phyloP scores from a whole-genome alignment of 768 basidiomycete species.

The Leucocoprinus leucothites region DNA sequence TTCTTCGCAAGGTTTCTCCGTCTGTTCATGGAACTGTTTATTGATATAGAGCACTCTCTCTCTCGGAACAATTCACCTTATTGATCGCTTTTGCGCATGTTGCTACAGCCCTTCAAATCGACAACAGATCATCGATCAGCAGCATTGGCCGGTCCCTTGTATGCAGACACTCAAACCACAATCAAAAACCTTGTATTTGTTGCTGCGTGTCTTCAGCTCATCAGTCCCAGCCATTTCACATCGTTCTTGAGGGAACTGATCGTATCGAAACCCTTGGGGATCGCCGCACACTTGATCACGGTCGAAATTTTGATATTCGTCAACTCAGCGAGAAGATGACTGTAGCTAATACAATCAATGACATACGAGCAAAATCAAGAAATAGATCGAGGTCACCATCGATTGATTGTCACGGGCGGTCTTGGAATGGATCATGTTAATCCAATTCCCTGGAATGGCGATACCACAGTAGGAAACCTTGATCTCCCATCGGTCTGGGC shows the following conservation, averaged over 20 bases:
- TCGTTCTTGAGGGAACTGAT: slow-evolving; percentile 23
- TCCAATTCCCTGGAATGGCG: slow-evolving; percentile 20
- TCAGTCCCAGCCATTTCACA: slow-evolving; percentile 16
- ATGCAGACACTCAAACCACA: slow-evolving; percentile 23
- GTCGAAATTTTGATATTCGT: slow-evolving; percentile 20
- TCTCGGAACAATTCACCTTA: too few relatives aligned
- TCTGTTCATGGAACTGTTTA: too few relatives aligned
- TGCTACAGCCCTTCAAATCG: too few relatives aligned
- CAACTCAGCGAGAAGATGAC: slow-evolving; percentile 21
- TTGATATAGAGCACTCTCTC: too few relatives aligned
- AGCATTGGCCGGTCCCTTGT: slow-evolving; percentile 22
- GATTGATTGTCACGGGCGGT: slow-evolving; percentile 12
- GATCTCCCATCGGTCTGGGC: slow-evolving; percentile 12
- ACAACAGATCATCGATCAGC: too few relatives aligned
- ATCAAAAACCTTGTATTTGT: slow-evolving; percentile 24
- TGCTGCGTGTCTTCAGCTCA: slow-evolving; percentile 20
- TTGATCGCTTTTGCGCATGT: too few relatives aligned
- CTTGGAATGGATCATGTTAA: slow-evolving; percentile 23
- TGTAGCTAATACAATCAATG: slow-evolving; percentile 16
- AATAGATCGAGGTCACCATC: slow-evolving; percentile 20
- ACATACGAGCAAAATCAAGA: slow-evolving; percentile 19
- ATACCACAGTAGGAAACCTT: slow-evolving; percentile 15
- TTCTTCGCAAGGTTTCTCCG: too few relatives aligned
- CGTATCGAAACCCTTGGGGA: slow-evolving; percentile 21
- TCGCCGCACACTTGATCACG: slow-evolving; percentile 20